Conservation (phyloP, 116 monocot species). For the Cymodocea nodosa region DNA sequence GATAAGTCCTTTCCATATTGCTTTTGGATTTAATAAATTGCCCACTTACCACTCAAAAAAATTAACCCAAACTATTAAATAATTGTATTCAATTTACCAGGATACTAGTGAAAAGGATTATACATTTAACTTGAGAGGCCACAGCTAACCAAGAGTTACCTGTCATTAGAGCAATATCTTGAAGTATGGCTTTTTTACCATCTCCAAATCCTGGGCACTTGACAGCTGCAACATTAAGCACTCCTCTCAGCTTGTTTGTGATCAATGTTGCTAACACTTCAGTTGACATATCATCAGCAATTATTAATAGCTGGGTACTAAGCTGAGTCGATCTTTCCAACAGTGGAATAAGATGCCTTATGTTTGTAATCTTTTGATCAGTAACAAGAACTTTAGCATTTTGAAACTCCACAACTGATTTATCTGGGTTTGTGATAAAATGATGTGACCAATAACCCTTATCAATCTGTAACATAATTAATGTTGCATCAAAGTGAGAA, state of each 20-base stretch:
- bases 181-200: conserved; percentile 79
- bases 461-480: conserved; percentile 46
- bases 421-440: conserved; percentile 85
- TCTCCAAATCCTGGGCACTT: conserved; percentile 90
- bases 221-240: conserved; percentile 82
- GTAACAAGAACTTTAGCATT: conserved; percentile 89
- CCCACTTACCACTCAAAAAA: too few species aligned
- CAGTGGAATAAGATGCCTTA: conserved; percentile 69
- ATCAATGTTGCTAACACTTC: conserved; percentile 66
- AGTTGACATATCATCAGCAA: conserved; percentile 80
- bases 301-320: conserved; percentile 76
- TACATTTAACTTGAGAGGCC: neutral
- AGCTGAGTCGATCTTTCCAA: conserved; percentile 80
- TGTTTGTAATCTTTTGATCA: conserved; percentile 61
- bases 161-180: conserved; percentile 97
- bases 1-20: too few species aligned
- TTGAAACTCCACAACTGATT: conserved; percentile 75
- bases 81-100: neutral
- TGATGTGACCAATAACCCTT: conserved; percentile 88
- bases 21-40: too few species aligned
- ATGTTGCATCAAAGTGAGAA: neutral
- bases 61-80: too few species aligned
- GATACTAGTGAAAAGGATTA: neutral
- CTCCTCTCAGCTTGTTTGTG: conserved; percentile 72
- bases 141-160: conserved; percentile 21